Evolutionary conservation across 164 flowering plant species (phyloP).

Genomic region (Platanus orientalis): DNA sequence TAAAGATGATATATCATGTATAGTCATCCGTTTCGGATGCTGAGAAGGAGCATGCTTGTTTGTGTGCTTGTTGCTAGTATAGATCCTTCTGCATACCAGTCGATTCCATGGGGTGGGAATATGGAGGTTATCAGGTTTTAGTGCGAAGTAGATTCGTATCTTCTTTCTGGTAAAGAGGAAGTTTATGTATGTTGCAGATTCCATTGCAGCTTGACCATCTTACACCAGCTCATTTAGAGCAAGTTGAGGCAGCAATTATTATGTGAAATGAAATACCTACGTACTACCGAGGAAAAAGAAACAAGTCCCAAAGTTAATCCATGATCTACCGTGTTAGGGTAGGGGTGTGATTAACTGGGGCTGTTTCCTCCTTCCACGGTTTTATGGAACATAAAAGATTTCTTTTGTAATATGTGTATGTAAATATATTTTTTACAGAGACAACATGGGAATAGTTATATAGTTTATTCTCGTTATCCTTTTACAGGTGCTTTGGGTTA

Average conservation of each 20-base stretch:
- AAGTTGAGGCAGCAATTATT: neutral
- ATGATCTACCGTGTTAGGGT: neutral
- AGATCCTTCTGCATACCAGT: conserved; percentile 7
- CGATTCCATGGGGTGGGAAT: neutral
- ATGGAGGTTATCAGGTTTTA: no score
- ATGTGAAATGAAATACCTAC: neutral
- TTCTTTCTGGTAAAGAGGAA: no score
- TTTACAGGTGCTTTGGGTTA: no score
- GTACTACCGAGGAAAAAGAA: neutral
- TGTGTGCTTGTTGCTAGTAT: neutral
- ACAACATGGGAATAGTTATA: no score
- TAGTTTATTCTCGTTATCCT: no score
- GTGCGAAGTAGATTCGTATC: no score
- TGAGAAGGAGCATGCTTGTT: conserved; percentile 3
- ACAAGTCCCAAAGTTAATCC: neutral
- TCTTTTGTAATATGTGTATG: no score
- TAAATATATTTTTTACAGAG: no score
- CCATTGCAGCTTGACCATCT: neutral
- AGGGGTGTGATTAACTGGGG: no score
- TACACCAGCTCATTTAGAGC: neutral
- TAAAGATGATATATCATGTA: conserved; percentile 78
- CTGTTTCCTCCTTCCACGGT: no score
- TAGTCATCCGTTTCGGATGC: conserved; percentile 61
- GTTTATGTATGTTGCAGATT: neutral
- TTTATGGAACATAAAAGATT: no score